Evolutionary conservation across 2,329 filamentous ascomycete genomes (phyloP), one percentile per base, ranked within the genome.

Genomic region (Fonsecaea pedrosoi): DNA sequence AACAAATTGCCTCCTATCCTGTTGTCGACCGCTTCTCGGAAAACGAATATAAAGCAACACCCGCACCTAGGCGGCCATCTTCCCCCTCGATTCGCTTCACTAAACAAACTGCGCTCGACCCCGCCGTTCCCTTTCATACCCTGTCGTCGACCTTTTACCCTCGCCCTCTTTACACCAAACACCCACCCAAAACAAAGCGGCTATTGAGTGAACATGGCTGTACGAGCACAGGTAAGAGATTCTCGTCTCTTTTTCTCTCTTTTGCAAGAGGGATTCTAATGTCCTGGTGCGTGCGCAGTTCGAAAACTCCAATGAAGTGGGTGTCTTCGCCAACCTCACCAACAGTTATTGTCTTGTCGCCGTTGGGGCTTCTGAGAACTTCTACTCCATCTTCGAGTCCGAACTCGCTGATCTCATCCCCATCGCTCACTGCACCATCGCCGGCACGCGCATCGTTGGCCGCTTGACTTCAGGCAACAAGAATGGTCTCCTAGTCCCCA

Each of bases 341-440:
- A 99, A 99, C 83, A 94, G 92, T 68, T 99, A 97, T 82, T 93
- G 94, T 74, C 86, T 99, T 75, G 92, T 97, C 74, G 94, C 94
- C 72, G 88, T 97, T 73, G 95, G 95, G 77, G 94, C 92, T 75
- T 97, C 92, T 77, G 94, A 97, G 85, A 98, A 98, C 87, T 99
- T 99, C 82, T 98, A 98, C 89, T 94, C 92, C 84, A 88, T 98
- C 79, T 98, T 99, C 83, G 95, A 99, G 85, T 90, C 94, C 70
- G 95, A 99, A 84, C 87, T 99, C 69, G 92, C 96, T 84, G 95
- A 98, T 83, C 89, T 97, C 70, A 94, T 99, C 75, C 95, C 95
- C 73, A 97, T 97, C 80, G 95, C 92, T 81, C 92, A 95, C 82
- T 94, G 92, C 74, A 97, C 94, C 66, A 98, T 99, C 79, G 94